These are phyloP conservation scores for Claviceps citrina DNA, from an alignment of 2,329 filamentous ascomycete genomes.

Conservation along the genomic window DNA sequence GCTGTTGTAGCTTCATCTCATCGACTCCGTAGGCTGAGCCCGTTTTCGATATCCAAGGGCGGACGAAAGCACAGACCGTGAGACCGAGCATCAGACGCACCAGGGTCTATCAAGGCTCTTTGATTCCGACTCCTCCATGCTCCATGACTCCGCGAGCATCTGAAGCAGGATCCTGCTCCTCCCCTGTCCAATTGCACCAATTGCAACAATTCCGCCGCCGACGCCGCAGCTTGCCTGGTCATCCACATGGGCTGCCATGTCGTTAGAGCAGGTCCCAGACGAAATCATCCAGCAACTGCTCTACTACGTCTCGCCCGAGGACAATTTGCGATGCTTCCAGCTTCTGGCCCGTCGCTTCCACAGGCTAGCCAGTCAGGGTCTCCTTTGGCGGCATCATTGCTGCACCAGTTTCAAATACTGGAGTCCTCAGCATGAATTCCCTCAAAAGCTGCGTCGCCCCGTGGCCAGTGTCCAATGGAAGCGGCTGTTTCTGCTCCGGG, in stretches of 20 bases:
- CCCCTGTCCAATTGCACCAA: neutral
- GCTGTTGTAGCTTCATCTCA: constrained; percentile 3
- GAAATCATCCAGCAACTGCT: constrained; percentile 76
- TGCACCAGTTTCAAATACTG: constrained; percentile 55
- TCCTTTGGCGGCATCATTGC: constrained; percentile 74
- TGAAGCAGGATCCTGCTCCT: neutral
- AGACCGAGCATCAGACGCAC: neutral
- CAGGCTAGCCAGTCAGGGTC: constrained; percentile 50
- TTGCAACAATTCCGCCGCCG: too few species aligned
- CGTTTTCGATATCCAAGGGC: too few species aligned
- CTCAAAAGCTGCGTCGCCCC: constrained; percentile 35
- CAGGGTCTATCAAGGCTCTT: neutral
- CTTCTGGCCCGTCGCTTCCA: constrained; percentile 48
- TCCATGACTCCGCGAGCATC: neutral
- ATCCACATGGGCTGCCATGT: constrained; percentile 16
- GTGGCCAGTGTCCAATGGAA: constrained; percentile 59
- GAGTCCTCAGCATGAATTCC: constrained; percentile 49
- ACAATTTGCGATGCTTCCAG: constrained; percentile 34
- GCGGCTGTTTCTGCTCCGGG: constrained; percentile 43
- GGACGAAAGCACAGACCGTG: too few species aligned
- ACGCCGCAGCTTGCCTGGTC: neutral
- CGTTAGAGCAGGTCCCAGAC: constrained; percentile 47
- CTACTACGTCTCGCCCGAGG: constrained; percentile 40
- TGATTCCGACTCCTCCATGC: too few species aligned
- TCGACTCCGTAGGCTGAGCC: neutral